Percentiles rank a stretch among this genome's conserved stretches.
These are phyloP conservation scores for Entomortierella chlamydospora DNA, from an alignment of 192 early-diverging fungal species.

Conservation along the genomic window DNA sequence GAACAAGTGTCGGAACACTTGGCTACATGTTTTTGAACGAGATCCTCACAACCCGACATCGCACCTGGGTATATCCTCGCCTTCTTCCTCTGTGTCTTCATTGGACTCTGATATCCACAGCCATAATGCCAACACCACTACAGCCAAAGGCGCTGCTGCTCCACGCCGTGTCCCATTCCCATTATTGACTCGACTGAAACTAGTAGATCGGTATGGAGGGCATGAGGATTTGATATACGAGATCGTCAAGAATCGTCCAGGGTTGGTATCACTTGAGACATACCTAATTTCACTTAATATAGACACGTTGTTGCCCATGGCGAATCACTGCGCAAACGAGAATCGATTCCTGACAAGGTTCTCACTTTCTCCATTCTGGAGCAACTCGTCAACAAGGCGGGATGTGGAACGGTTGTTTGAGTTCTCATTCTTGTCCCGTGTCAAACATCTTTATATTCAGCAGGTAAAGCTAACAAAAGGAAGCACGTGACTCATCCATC, in stretches of 20 bases:
- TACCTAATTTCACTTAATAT: constrained; percentile 20
- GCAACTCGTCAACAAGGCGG: not conserved
- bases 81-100: not conserved
- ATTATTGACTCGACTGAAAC: constrained; percentile 16
- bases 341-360: constrained; percentile 10
- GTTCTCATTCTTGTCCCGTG: constrained; percentile 3
- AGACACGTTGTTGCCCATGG: constrained; percentile 11
- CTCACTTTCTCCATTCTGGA: constrained; percentile 11
- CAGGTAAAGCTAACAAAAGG: constrained; percentile 41
- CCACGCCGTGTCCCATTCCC: constrained; percentile 13
- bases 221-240: constrained; percentile 14
- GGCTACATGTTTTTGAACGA: constrained; percentile 35
- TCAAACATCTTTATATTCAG: constrained; percentile 34
- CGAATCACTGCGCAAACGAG: not conserved
- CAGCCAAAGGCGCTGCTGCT: not conserved
- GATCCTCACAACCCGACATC: constrained; percentile 16
- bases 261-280: constrained; percentile 14
- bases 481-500: too few relatives aligned
- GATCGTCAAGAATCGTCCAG: constrained; percentile 14
- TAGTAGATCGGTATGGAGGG: constrained; percentile 22
- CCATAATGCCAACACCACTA: not conserved
- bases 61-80: constrained; percentile 7
- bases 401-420: constrained; percentile 18
- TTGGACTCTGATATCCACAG: not conserved
- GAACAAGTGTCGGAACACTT: constrained; percentile 22